Evolutionary conservation across 352 stramenopile genomes (phyloP), one percentile per base, ranked within the genome.

Genomic region (Phytophthora tentaculata): DNA sequence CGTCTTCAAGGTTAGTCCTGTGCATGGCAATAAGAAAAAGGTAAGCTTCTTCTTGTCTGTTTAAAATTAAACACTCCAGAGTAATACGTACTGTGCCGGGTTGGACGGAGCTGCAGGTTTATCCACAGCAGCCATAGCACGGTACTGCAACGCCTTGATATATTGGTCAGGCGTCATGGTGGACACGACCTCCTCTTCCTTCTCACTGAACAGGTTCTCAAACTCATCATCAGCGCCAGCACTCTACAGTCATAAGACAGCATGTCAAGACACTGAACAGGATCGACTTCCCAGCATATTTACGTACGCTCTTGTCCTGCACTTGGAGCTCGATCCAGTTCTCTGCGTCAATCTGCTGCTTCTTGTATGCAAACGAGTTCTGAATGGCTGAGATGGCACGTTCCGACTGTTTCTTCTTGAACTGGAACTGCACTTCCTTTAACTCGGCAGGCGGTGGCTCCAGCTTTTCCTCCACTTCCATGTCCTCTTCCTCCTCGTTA

Each of bases 381-480:
- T 93, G 86, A 52, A 93, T 92, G 14, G 84, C 84, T 0, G 77
- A 86, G 29, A 95, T 79, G 9, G 85, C 83, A 24, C 88, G 83
- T 56, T 94, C 84, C 41, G 83, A 92, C 73, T 91, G 87, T 48
- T 93, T 93, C 74, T 94, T 94, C 71, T 93, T 92, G 71, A 94
- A 94, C 70, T 94, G 84, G 61, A 95, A 90, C 74, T 95, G 88
- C 51, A 95, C 84, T 60, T 94, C 84, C 64, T 95, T 91, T 23
- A 89, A 61, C 52, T 89, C 84, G 14, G 74, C 71, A 19, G 78
- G 70, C 13, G 77, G 67, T 3, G 80, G 60, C 43, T 88, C 77
- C 32, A 83, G 58, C 16, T 87, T 77, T 48, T 88, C 77, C 50
- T 90, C 81, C 41, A 82, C 60, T 37, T 78, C 73, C 61, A 85